A percentile compares a stretch with the other conserved stretches of the same genome.
Conservation (phyloP, 495 filamentous ascomycete species). For the Elasticomyces elasticus region DNA sequence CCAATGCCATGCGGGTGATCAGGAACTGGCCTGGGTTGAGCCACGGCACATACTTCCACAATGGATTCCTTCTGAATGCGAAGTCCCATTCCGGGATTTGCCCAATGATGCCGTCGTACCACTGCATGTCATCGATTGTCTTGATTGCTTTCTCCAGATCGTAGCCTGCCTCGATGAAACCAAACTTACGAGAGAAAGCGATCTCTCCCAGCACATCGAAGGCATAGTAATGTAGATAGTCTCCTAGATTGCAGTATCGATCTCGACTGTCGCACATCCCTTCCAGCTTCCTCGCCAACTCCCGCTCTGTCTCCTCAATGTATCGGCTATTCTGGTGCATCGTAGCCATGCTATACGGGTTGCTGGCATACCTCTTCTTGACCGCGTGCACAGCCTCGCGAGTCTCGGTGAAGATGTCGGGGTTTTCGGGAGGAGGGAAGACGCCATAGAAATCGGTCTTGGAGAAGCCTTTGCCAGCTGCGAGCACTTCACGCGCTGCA, state of each 20-base stretch:
- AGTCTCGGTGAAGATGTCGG: conserved; percentile 50
- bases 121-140: conserved; percentile 44
- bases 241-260: conserved; percentile 38
- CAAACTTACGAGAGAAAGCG: conserved; percentile 54
- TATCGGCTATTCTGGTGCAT: conserved; percentile 42
- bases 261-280: conserved; percentile 25
- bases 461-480: conserved; percentile 44
- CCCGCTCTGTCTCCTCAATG: conserved; percentile 40
- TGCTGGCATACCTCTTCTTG: conserved; percentile 47
- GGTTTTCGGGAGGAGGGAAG: conserved; percentile 47
- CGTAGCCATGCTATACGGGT: conserved; percentile 44
- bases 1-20: conserved; percentile 42
- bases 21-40: conserved; percentile 38
- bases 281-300: conserved; percentile 35
- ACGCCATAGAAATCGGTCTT: conserved; percentile 48
- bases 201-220: conserved; percentile 52
- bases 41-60: conserved; percentile 40
- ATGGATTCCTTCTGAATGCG: conserved; percentile 39
- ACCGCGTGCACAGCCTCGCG: conserved; percentile 45
- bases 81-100: conserved; percentile 42
- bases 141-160: conserved; percentile 49
- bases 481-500: conserved; percentile 37
- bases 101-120: conserved; percentile 46
- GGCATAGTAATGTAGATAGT: conserved; percentile 46
- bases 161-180: conserved; percentile 48